Base-by-base conservation (phyloP, 2,329 filamentous ascomycete genomes). In the Thelonectria blattea region DNA sequence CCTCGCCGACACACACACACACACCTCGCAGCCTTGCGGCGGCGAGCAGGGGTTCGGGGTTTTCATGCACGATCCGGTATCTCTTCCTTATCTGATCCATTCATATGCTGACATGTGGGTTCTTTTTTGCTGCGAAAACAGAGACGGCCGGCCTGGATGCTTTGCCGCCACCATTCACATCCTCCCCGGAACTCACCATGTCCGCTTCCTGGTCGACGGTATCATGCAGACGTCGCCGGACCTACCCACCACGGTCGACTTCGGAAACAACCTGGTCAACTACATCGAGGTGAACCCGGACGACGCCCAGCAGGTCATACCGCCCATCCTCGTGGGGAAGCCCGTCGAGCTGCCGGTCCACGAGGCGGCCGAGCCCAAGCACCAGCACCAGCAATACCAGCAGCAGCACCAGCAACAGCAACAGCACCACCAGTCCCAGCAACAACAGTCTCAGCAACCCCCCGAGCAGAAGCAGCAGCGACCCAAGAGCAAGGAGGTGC, bases 201-300 rank as follows among this genome's bases (percentile, higher is more conserved):
- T 99, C 71, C 94, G 96, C 73, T 99, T 98, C 79, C 85, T 99
- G 67, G 93, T 97, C 52, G 94, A 98, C 78, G 91, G 91, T 60
- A 89, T 94, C 72, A 97, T 97, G 92, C 87, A 90, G 73, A 95
- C 93, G 14, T 95, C 92, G 15, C 88, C 91, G 61, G 87, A 91
- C 65, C 83, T 97, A 56, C 94, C 95, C 14, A 98, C 95, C 0
- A 96, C 95, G 2, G 95, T 99, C 60, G 95, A 99, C 75, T 97
- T 96, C 75, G 96, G 93, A 65, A 98, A 98, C 79, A 96, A 97
- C 73, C 83, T 99, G 17, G 94, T 99, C 77, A 99, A 99, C 78
- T 99, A 98, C 75, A 92, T 99, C 72, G 95, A 99, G 79, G 91
- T 98, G 63, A 91, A 85, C 70, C 87, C 91, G 37, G 89, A 93